Evolutionary conservation across 345 rosid genomes (phyloP).

Genomic region (Syzygium jambos): DNA sequence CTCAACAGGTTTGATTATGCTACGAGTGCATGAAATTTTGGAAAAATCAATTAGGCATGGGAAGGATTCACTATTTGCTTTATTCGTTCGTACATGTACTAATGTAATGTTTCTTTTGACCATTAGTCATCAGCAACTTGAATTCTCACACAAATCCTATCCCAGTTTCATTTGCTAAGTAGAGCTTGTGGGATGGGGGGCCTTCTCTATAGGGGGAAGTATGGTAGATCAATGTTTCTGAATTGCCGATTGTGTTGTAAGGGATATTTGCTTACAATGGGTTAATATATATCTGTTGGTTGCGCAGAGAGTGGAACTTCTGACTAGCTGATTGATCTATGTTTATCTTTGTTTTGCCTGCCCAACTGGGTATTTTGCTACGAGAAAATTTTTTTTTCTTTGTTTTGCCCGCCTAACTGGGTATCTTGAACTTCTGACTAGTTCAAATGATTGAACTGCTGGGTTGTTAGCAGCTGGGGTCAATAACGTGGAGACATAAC

Average conservation of each 20-base stretch:
- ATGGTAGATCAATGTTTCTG: background rate
- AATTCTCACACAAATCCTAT: background rate
- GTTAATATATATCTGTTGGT: background rate
- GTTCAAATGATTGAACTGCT: background rate
- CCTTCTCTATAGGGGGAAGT: background rate
- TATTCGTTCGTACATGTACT: background rate
- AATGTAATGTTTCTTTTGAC: background rate
- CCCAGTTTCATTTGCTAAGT: background rate
- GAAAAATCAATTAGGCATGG: background rate
- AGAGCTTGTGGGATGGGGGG: background rate
- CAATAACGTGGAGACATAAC: background rate
- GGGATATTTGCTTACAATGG: background rate
- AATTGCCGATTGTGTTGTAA: background rate
- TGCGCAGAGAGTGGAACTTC: background rate
- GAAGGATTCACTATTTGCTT: background rate
- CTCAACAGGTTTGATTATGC: slow-evolving; percentile 18
- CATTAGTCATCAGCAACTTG: background rate
- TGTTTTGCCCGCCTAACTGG: background rate
- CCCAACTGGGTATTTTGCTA: background rate
- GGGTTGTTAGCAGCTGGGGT: background rate
- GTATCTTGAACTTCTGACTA: background rate
- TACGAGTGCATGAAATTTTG: background rate
- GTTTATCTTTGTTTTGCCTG: background rate
- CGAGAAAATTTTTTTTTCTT: background rate
- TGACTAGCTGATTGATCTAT: background rate